Base-by-base conservation (phyloP, 129 eudicot genomes). In the Kitagawia praeruptora region DNA sequence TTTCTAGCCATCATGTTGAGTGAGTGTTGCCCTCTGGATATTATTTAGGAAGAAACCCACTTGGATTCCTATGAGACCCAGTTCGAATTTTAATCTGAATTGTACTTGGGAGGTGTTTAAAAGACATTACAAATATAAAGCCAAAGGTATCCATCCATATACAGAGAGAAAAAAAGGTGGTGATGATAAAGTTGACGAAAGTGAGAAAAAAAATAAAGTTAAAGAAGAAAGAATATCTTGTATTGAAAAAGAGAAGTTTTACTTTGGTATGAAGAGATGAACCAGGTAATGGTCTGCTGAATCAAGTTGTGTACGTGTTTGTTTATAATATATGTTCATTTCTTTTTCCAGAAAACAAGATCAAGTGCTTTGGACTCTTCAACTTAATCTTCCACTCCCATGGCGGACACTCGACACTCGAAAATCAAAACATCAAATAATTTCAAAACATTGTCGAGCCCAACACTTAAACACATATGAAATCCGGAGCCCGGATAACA, bases 211-310 rank as follows among this genome's bases (percentile, higher is more conserved):
- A 46, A 54, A 77, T 45, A 85, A 83, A 87, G 87, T 56, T 66
- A 85, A 83, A 86, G 83, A 70, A 75, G 48, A 64, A 81, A 74
- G 87, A 83, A 85, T 84, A 71, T 71, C 74, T 47, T 74, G 56
- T 58, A 31, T 63, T 79, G 80, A 63, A 21, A 64, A 38, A 82
- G 67, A 61, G 72, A 87, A 82, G 72, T 77, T 21, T 88, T 91
- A 70, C 96, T 91, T 91, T 91, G 91, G 82, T 75, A 83, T 37
- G 82, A 91, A 91, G 93, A 19, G 83, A 80, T 80, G 80, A 77
- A 82, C 47, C 49, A 15, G 81, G 63, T 25, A 64, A 78, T 66
- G 75, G 38, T 25, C 48, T 82, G 79, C 83, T 45, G 81, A 78
- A 78, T 66, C 81, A 42, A 66, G 41, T 28, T 23, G 41, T 13